Base-by-base conservation (phyloP, 192 early-diverging fungal species). In the Backusella tarrabulga region DNA sequence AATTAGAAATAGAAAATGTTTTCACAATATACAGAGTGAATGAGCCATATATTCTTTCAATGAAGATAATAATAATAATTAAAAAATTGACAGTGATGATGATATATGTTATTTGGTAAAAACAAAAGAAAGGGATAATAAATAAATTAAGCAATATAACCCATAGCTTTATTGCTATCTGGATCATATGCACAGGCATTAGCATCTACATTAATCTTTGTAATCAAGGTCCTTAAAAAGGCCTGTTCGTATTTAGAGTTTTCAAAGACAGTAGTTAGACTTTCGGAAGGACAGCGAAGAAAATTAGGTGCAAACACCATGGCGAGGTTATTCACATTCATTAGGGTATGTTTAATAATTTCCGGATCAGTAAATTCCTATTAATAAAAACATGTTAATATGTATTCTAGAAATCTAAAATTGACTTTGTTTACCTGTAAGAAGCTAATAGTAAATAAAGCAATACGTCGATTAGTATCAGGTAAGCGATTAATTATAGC, bases 221-320 rank as follows among this genome's bases (percentile, higher is more conserved):
- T 70, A 26, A 80, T 70, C 15, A 80, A 60, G 26, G 79, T 80
- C 63, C 69, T 75, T 36, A 80, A 46, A 71, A 80, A 80, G 26
- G 74, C 68, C 36, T 80, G 79, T 74, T 85, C 87, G 77, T 87
- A 79, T 76, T 79, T 78, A 1, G 88, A 84, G 36, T 85, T 84
- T 67, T 85, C 88, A 80, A 91, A 88, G 34, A 90, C 83, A 70
- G 88, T 82, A 5, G 85, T 88, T 6, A 90, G 83, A 76, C 91
- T 87, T 66, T 91, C 92, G 69, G 84, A 86, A 23, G 97, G 96
- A 79, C 94, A 97, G 46, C 96, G 87, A 67, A 99, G 83, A 68
- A 98, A 92, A 54, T 93, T 93, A n/a, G 97, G 97, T 23, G 95
- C 97, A 88, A 98, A 98, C 11, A 99, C 95, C 88, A 99, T 93